Conservation (phyloP, 371 early-diverging fungal genomes). For the Mucor mucedo region DNA sequence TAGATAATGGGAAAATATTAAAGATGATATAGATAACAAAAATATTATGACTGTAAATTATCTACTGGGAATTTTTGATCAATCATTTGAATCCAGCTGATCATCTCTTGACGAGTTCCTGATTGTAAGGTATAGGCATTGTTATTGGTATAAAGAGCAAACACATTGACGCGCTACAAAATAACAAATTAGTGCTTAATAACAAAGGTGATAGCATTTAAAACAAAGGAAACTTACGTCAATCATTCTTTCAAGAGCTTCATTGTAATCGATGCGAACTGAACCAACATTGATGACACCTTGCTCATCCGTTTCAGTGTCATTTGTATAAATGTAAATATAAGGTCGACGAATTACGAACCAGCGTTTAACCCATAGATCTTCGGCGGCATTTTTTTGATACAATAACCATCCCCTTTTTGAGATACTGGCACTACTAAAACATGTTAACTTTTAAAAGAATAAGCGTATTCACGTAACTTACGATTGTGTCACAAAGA, state of each 20-base stretch:
- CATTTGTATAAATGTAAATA: conserved; percentile 74
- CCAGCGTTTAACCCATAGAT: conserved; percentile 81
- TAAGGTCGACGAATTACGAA: conserved; percentile 88
- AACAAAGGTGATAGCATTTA: background rate
- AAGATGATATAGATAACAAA: too few relatives aligned
- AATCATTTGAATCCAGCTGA: conserved; percentile 77
- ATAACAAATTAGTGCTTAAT: background rate
- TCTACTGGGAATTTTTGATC: conserved; percentile 65
- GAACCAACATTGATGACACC: conserved; percentile 77
- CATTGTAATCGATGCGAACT: conserved; percentile 74
- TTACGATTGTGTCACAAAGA: conserved; percentile 62
- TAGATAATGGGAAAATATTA: too few relatives aligned
- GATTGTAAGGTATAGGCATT: conserved; percentile 82
- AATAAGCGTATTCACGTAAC: background rate
- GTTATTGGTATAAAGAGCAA: conserved; percentile 81
- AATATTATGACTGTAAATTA: conserved; percentile 18
- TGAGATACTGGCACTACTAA: conserved; percentile 57
- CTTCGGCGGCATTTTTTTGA: conserved; percentile 63
- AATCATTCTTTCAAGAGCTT: conserved; percentile 68
- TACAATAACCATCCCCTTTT: conserved; percentile 67
- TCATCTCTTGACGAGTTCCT: conserved; percentile 68
- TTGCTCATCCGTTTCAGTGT: conserved; percentile 69
- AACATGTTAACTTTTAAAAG: conserved; percentile 1
- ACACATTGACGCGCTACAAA: conserved; percentile 66
- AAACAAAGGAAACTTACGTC: conserved; percentile 48